Conservation (phyloP, 192 early-diverging fungal genomes). For the Linnemannia zychae region DNA sequence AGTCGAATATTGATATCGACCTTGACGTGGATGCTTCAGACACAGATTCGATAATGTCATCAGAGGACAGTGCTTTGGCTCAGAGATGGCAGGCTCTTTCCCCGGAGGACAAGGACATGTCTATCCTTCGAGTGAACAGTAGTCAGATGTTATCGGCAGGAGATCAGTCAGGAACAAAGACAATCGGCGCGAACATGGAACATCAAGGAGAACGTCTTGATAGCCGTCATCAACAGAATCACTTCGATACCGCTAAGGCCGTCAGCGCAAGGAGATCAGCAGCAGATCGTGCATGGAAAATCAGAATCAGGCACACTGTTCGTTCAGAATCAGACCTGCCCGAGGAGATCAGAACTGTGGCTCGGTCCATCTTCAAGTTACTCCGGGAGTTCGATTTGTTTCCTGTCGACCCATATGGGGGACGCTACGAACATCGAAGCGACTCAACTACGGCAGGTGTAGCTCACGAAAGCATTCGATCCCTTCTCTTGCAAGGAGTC, state of each 20-base stretch:
- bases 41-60: slow-evolving; percentile 34
- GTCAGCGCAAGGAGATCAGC: slow-evolving; percentile 11
- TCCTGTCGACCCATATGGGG: background rate
- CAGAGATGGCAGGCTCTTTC: background rate
- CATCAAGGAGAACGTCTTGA: background rate
- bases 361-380: slow-evolving; percentile 53
- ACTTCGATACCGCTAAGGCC: background rate
- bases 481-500: slow-evolving; percentile 32
- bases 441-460: background rate
- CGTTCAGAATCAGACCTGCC: slow-evolving; percentile 47
- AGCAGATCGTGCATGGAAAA: slow-evolving; percentile 47
- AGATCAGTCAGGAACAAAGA: slow-evolving; percentile 34
- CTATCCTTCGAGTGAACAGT: slow-evolving; percentile 43
- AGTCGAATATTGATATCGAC: slow-evolving; percentile 11
- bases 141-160: slow-evolving; percentile 38
- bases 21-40: slow-evolving; percentile 39
- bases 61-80: slow-evolving; percentile 28
- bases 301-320: slow-evolving; percentile 38
- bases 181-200: slow-evolving; percentile 3
- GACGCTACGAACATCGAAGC: background rate
- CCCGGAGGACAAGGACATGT: slow-evolving; percentile 29
- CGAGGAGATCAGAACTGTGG: slow-evolving; percentile 51
- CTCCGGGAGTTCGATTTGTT: slow-evolving; percentile 53
- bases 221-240: background rate
- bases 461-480: slow-evolving; percentile 14